phyloP scores from a whole-genome alignment of 2,329 filamentous ascomycete species.

The Penicillium verrucosum region DNA sequence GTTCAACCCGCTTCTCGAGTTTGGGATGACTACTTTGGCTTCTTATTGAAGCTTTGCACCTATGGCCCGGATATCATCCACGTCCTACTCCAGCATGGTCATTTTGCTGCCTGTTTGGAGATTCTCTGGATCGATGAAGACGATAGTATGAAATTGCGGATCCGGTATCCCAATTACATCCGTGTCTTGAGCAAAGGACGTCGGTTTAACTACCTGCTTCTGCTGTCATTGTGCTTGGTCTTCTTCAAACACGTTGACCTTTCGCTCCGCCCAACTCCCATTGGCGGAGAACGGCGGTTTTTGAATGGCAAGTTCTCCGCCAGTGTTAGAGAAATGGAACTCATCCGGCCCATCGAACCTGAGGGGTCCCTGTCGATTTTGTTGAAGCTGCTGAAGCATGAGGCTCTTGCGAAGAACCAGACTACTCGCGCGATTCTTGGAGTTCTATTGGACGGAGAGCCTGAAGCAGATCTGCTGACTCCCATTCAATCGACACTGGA shows the following conservation, averaged over 20 bases:
- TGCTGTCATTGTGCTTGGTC: conserved; percentile 42
- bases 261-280: conserved; percentile 25
- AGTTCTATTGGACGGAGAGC: conserved; percentile 54
- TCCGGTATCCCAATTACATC: conserved; percentile 51
- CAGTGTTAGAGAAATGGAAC: conserved; percentile 32
- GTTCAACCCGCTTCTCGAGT: conserved; percentile 62
- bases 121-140: conserved; percentile 60
- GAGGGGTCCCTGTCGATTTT: conserved; percentile 42
- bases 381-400: conserved; percentile 63
- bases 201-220: conserved; percentile 43
- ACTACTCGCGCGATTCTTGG: conserved; percentile 57
- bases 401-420: conserved; percentile 49
- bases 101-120: conserved; percentile 57
- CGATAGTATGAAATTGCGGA: conserved; percentile 49
- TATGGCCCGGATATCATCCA: conserved; percentile 59
- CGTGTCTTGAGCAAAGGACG: conserved; percentile 47
- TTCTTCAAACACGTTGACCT: conserved; percentile 42
- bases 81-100: conserved; percentile 59
- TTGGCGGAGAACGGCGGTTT: conserved; percentile 24
- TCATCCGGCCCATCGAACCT: conserved; percentile 34
- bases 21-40: conserved; percentile 74
- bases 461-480: conserved; percentile 47
- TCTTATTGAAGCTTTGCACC: conserved; percentile 64
- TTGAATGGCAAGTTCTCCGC: conserved; percentile 34
- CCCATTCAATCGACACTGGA: conserved; percentile 55